Evolutionary conservation across 306 rosid species (phyloP).

Genomic region (Trichosanthes truncata): DNA sequence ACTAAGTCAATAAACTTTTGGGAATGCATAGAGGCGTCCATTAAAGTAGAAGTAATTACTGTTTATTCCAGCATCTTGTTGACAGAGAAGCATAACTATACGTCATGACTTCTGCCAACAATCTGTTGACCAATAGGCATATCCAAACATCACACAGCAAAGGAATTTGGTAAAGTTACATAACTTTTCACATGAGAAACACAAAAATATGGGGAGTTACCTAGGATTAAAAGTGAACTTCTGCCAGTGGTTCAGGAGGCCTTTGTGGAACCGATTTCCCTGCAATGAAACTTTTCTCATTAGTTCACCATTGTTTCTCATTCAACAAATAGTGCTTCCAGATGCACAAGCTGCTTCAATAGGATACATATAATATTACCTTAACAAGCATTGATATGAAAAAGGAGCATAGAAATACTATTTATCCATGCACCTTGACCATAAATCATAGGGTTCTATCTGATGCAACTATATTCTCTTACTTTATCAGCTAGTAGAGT

Average conservation of each 20-base stretch:
- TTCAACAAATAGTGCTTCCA: too few species aligned
- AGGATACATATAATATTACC: neutral
- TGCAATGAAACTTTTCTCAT: slow-evolving; percentile 16
- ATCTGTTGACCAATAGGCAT: neutral
- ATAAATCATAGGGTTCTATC: neutral
- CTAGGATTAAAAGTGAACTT: slow-evolving; percentile 92
- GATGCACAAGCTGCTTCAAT: neutral
- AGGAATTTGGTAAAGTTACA: neutral
- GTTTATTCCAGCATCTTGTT: too few species aligned
- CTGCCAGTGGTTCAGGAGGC: slow-evolving; percentile 81
- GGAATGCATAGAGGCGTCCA: neutral
- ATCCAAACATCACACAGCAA: neutral
- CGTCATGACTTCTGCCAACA: neutral
- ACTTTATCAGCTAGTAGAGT: neutral
- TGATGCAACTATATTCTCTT: neutral
- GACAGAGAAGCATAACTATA: neutral
- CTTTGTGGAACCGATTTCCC: slow-evolving; percentile 93
- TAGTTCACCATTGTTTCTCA: neutral
- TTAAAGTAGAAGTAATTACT: too few species aligned
- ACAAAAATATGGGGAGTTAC: slow-evolving; percentile 33
- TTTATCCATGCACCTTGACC: neutral
- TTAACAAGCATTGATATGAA: neutral
- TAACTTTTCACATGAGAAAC: neutral
- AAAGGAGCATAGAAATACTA: neutral
- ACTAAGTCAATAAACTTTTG: neutral